Evolutionary conservation across 2,329 filamentous ascomycete genomes (phyloP), one percentile per base, ranked within the genome.

Genomic region (Fusarium irregulare): DNA sequence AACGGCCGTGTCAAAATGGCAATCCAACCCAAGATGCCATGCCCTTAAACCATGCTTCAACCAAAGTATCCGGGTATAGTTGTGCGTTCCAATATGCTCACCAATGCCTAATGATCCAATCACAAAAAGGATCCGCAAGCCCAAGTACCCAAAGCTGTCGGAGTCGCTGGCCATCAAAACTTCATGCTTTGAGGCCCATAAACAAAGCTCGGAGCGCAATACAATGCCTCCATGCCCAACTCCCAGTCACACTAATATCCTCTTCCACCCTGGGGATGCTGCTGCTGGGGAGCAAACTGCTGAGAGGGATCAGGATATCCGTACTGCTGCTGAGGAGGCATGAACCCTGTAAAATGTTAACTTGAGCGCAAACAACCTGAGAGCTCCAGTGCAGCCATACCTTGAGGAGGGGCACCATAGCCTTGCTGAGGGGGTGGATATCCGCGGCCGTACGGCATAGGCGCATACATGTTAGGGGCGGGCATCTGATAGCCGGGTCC

Each of bases 261-360:
- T 53, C 82, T 70, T 54, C 78, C 79, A 37, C 79, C 81, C 70
- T 81, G 82, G 50, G 78, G 79, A 48, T 78, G 81, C 68, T 80
- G 73, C 54, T 72, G 77, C 48, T 73, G 79, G 59, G 76, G 82
- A 30, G 71, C 78, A 48, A 76, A 80, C 65, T 81, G 80, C 70
- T 80, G 80, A 46, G 80, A 80, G 49, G 79, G 84, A 66, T 86
- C 83, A 21, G 79, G 76, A 71, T 88, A 87, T 53, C 81, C 83
- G 66, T 86, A 87, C 42, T 73, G 71, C 41, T 73, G 71, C 46
- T 73, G 71, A 16, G 80, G 78, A 10, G 75, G 76, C 50, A 72
- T 77, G 64, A 79, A 84, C 51, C 80, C 82, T 83, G 50, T 16
- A 53, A 54, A 14, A 30, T 13, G 56, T 72, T 28, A 74, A 56